Conservation (phyloP, 2,329 filamentous ascomycete genomes). For the Sphaerulina vaccinii region DNA sequence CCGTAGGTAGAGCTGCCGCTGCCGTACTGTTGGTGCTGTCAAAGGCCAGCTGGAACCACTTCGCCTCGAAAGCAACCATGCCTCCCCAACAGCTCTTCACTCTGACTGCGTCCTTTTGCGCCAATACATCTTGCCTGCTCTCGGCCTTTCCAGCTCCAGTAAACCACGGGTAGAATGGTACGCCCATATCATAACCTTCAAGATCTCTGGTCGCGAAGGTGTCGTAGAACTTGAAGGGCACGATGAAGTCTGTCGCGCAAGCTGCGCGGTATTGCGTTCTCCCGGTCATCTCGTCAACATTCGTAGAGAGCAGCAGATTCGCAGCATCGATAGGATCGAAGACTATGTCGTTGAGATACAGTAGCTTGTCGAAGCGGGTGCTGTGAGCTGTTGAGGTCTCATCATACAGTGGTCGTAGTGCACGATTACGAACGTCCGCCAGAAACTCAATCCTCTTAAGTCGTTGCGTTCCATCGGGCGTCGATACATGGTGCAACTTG, state of each 20-base stretch:
- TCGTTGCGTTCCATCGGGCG: constrained; percentile 62
- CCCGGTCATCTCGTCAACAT: constrained; percentile 52
- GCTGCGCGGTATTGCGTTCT: constrained; percentile 61
- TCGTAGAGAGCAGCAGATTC: constrained; percentile 64
- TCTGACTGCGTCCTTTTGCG: constrained; percentile 62
- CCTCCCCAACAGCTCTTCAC: constrained; percentile 77
- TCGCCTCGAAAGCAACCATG: constrained; percentile 66
- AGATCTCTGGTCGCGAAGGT: constrained; percentile 69
- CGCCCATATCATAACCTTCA: constrained; percentile 61
- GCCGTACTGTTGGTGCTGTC: not conserved
- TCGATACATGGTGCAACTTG: constrained; percentile 58
- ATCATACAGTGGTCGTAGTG: constrained; percentile 61
- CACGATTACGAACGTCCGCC: constrained; percentile 70
- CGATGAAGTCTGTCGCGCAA: constrained; percentile 69
- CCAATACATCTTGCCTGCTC: constrained; percentile 62
- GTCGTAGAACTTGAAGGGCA: constrained; percentile 69
- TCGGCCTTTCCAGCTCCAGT: constrained; percentile 51
- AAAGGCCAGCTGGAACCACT: constrained; percentile 52
- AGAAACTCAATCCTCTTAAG: constrained; percentile 73
- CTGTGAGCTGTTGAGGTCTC: constrained; percentile 44
- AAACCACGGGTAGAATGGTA: constrained; percentile 69
- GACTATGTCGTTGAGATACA: constrained; percentile 67
- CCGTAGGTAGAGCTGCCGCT: not conserved
- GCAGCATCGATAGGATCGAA: constrained; percentile 60
- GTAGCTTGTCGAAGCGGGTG: constrained; percentile 53